These are phyloP conservation scores for Cryptosporidium felis DNA, from an alignment of 169 alveolate genomes.

Conservation along the genomic window DNA sequence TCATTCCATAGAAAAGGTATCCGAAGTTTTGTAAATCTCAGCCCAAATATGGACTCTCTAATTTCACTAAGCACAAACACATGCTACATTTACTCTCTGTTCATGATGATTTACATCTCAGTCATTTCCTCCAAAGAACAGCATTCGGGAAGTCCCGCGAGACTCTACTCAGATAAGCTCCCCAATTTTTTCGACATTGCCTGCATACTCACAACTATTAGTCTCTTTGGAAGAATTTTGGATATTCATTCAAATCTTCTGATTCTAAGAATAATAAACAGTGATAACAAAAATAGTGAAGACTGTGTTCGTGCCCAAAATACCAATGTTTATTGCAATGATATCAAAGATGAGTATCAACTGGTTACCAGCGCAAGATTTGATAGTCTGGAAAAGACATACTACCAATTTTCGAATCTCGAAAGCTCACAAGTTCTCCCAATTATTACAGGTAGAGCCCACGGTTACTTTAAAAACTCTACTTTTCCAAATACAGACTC, in stretches of 20 bases:
- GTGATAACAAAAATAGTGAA: background rate
- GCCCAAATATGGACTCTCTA: slow-evolving; percentile 39
- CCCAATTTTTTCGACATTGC: slow-evolving; percentile 65
- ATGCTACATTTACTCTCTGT: slow-evolving; percentile 23
- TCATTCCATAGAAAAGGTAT: slow-evolving; percentile 48
- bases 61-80: slow-evolving; percentile 59
- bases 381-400: slow-evolving; percentile 30
- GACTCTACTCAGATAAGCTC: slow-evolving; percentile 30
- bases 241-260: slow-evolving; percentile 40
- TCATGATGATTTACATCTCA: slow-evolving; percentile 37
- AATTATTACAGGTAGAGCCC: too few relatives aligned
- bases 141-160: background rate
- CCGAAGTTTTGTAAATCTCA: background rate
- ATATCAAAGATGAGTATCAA: slow-evolving; percentile 11
- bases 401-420: slow-evolving; percentile 29
- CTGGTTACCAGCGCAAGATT: background rate
- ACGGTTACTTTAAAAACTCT: too few relatives aligned
- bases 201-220: slow-evolving; percentile 50
- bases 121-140: background rate
- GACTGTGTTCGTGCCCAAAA: background rate
- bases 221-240: slow-evolving; percentile 60
- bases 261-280: slow-evolving; percentile 16
- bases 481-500: too few relatives aligned
- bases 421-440: background rate
- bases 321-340: background rate